Conservation (phyloP, 768 basidiomycete species). For the Sistotremastrum suecicum region DNA sequence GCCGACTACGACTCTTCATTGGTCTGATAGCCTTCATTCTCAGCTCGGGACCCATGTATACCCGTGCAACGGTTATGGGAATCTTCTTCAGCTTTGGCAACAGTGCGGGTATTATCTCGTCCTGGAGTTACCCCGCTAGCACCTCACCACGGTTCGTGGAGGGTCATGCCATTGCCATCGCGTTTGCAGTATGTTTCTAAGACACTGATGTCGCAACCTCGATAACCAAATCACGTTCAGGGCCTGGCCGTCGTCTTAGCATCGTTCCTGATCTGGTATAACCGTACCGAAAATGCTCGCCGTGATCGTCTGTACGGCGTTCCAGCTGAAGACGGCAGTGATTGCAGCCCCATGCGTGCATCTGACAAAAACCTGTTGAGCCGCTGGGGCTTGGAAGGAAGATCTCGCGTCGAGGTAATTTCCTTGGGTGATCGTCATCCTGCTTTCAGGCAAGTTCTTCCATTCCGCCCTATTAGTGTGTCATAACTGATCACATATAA, state of each 20-base stretch:
- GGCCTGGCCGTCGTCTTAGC: constrained; percentile 8
- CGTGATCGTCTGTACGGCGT: constrained; percentile 20
- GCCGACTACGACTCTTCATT: not conserved
- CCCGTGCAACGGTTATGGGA: constrained; percentile 15
- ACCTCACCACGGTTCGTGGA: constrained; percentile 9
- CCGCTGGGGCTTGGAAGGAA: constrained; percentile 2
- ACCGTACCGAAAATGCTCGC: constrained; percentile 20
- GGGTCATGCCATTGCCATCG: constrained; percentile 14
- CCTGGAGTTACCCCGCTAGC: constrained; percentile 8
- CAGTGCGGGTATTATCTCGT: constrained; percentile 12
- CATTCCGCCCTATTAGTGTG: not conserved
- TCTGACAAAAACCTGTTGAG: not conserved
- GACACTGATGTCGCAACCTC: no score
- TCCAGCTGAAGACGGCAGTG: constrained; percentile 7
- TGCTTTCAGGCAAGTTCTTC: constrained; percentile 1
- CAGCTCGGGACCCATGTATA: constrained; percentile 10
- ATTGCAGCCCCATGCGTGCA: constrained; percentile 1
- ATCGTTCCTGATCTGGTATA: constrained; percentile 13
- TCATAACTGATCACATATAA: no score
- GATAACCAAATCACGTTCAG: not conserved
- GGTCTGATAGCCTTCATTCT: not conserved
- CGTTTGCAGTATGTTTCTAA: constrained; percentile 7
- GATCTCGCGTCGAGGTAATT: not conserved
- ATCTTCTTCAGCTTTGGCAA: constrained; percentile 15
- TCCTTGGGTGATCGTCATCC: constrained; percentile 2